These are phyloP conservation scores for Boletales sp. DNA, from an alignment of 768 basidiomycete genomes.

Conservation along the genomic window DNA sequence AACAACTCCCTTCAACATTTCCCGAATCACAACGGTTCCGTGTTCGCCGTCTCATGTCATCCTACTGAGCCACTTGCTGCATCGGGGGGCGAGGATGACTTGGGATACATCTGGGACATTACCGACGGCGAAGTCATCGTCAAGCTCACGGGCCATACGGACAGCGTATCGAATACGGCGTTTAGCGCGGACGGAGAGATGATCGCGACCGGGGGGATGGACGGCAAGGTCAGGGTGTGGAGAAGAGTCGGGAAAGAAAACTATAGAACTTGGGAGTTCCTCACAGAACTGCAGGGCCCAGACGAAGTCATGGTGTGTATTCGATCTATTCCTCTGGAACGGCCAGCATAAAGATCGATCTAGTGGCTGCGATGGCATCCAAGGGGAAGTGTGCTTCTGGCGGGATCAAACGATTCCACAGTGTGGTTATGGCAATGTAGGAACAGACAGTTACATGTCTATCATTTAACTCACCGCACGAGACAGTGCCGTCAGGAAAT, in stretches of 20 bases:
- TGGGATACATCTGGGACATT: constrained; percentile 91
- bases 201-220: constrained; percentile 97
- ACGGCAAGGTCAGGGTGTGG: constrained; percentile 93
- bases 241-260: constrained; percentile 71
- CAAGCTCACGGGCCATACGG: constrained; percentile 87
- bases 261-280: constrained; percentile 87
- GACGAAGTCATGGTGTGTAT: constrained; percentile 88
- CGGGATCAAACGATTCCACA: constrained; percentile 89
- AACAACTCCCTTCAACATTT: constrained; percentile 73
- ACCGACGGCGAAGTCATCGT: constrained; percentile 76
- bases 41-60: constrained; percentile 83
- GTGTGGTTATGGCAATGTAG: constrained; percentile 97
- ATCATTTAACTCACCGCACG: neutral
- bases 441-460: constrained; percentile 21
- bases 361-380: constrained; percentile 98
- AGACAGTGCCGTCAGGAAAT: constrained; percentile 85
- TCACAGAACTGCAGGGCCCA: constrained; percentile 88
- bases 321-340: neutral
- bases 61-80: constrained; percentile 77
- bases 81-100: constrained; percentile 93
- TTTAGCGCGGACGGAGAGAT: constrained; percentile 91
- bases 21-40: constrained; percentile 64
- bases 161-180: constrained; percentile 76
- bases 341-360: neutral
- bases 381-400: constrained; percentile 81